These are phyloP conservation scores for Xanthoconium separans DNA, from an alignment of 1,284 basidiomycete genomes.

Conservation along the genomic window DNA sequence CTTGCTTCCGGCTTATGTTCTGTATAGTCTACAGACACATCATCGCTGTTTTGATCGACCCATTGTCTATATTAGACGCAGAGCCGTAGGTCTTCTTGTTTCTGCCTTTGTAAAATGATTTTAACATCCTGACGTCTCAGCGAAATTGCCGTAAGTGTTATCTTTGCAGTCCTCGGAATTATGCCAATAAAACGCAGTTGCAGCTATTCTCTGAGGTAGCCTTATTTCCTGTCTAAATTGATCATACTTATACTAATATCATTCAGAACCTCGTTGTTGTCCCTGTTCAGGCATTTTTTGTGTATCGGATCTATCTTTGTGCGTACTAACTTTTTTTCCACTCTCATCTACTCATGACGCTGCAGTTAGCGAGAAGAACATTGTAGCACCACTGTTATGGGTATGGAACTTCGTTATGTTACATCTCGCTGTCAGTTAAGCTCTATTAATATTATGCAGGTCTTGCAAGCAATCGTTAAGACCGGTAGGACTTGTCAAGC, in stretches of 20 bases:
- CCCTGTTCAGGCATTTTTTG: neutral
- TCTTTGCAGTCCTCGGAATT: neutral
- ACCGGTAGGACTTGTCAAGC: conserved; percentile 3
- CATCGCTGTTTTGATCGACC: neutral
- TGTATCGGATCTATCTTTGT: conserved; percentile 9
- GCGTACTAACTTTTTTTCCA: neutral
- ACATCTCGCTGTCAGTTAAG: neutral
- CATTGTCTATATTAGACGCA: neutral
- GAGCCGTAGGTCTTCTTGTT: neutral
- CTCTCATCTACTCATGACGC: neutral
- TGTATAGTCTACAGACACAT: neutral
- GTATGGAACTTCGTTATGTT: neutral
- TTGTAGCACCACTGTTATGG: neutral
- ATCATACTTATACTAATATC: neutral
- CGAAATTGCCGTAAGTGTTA: neutral
- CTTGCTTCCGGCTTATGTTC: neutral
- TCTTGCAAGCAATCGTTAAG: neutral
- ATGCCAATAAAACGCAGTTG: neutral
- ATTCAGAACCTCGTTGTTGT: neutral
- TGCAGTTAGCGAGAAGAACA: neutral
- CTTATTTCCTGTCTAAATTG: neutral
- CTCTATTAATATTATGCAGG: neutral
- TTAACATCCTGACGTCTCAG: neutral
- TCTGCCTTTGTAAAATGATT: neutral
- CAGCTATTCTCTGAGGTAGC: neutral